These are phyloP conservation scores for Aspergillus mulundensis DNA, from an alignment of 495 filamentous ascomycete species.

Conservation along the genomic window DNA sequence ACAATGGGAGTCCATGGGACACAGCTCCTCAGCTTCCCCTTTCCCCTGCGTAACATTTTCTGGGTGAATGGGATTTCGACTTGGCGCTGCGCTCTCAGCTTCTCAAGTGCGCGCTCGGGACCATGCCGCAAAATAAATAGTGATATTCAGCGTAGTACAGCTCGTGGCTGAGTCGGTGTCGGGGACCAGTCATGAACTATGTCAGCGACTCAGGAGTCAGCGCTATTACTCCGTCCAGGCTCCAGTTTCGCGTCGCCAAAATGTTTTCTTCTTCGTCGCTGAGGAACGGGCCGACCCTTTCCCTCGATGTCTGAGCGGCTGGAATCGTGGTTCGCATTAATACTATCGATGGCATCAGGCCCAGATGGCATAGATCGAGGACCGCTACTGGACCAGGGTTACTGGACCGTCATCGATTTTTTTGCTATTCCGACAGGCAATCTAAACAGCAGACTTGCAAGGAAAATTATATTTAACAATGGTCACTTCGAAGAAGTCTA, in stretches of 20 bases:
- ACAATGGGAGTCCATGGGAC: background rate
- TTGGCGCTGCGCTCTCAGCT: background rate
- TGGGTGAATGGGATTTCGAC: background rate
- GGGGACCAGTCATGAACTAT: background rate
- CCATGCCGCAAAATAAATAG: background rate
- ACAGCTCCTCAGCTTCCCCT: background rate
- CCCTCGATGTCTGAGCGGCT: background rate
- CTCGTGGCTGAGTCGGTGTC: background rate
- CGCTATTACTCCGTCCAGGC: background rate
- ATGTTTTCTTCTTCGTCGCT: constrained; percentile 1
- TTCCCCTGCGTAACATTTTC: background rate
- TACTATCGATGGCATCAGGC: background rate
- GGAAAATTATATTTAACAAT: too few relatives aligned
- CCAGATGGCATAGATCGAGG: too few relatives aligned
- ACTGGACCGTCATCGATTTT: too few relatives aligned
- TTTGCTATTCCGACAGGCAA: too few relatives aligned
- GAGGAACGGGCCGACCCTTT: constrained; percentile 14
- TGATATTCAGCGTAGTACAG: background rate
- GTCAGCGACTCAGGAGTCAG: too few relatives aligned
- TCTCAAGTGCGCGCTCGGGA: background rate
- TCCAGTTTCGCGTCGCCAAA: background rate
- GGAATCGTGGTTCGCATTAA: background rate
- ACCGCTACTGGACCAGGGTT: too few relatives aligned
- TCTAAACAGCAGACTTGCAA: too few relatives aligned
- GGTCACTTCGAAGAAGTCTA: too few relatives aligned